Conservation (phyloP, 352 stramenopile species). For the Phytopythium helicoides region DNA sequence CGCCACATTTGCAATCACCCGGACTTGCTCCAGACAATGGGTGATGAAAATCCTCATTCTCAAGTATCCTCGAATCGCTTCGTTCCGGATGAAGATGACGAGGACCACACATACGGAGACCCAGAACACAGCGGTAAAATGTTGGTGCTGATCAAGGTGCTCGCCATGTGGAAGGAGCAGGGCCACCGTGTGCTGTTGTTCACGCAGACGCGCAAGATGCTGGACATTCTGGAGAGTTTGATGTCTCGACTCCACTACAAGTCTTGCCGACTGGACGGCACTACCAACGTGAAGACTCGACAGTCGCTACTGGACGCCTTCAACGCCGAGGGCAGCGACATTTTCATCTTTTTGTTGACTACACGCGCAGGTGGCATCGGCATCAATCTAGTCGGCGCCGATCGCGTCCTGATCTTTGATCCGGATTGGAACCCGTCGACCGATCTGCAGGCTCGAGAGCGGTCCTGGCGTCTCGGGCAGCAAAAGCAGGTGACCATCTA, state of each 20-base stretch:
- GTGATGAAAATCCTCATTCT: constrained; percentile 20
- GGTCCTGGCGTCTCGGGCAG: constrained; percentile 95
- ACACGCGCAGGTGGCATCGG: constrained; percentile 95
- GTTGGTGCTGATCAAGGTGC: constrained; percentile 94
- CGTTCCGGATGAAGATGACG: constrained; percentile 17
- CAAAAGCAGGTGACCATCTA: constrained; percentile 88
- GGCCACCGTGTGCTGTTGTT: constrained; percentile 97
- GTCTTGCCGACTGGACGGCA: constrained; percentile 97
- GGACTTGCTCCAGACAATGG: constrained; percentile 86
- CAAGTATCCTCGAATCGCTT: constrained; percentile 16
- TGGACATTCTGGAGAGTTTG: constrained; percentile 97
- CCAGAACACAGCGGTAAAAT: constrained; percentile 95
- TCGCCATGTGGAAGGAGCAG: constrained; percentile 94
- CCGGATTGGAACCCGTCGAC: constrained; percentile 99
- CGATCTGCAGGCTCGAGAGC: constrained; percentile 95
- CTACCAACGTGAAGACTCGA: constrained; percentile 92
- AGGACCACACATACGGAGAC: constrained; percentile 32
- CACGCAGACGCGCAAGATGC: constrained; percentile 96
- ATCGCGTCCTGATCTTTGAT: constrained; percentile 97
- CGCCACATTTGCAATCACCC: constrained; percentile 99
- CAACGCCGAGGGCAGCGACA: constrained; percentile 83
- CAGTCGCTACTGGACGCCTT: constrained; percentile 96
- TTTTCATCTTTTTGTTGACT: constrained; percentile 83
- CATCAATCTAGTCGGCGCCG: constrained; percentile 94
- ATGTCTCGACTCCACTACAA: constrained; percentile 80